A percentile compares a stretch with the other conserved stretches of the same genome.
Conservation (phyloP, 768 basidiomycete genomes). For the Hydnum rufescens region DNA sequence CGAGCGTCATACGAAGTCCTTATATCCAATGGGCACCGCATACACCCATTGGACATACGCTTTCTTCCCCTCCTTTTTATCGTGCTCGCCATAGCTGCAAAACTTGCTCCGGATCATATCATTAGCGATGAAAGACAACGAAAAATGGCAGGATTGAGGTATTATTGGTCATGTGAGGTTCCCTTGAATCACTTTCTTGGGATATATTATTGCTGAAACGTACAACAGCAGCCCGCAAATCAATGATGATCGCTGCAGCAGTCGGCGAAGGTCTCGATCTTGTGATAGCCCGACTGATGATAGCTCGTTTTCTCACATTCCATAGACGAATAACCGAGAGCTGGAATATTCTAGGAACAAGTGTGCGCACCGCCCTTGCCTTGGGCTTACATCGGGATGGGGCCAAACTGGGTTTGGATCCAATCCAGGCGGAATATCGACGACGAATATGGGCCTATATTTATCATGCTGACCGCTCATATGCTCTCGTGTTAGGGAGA, state of each 20-base stretch:
- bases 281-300: constrained; percentile 78
- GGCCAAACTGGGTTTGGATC: constrained; percentile 53
- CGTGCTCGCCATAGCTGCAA: constrained; percentile 68
- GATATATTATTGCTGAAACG: constrained; percentile 9
- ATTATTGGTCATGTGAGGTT: constrained; percentile 86
- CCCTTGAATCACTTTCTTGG: constrained; percentile 2
- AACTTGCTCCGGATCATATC: constrained; percentile 70
- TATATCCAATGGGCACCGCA: constrained; percentile 35
- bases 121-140: constrained; percentile 59
- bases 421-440: constrained; percentile 66
- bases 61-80: constrained; percentile 88
- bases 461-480: constrained; percentile 86
- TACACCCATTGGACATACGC: constrained; percentile 57
- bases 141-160: constrained; percentile 64
- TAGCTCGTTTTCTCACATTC: constrained; percentile 47
- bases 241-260: constrained; percentile 77
- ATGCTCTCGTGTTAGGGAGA: constrained; percentile 76
- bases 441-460: constrained; percentile 64
- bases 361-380: constrained; percentile 82
- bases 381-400: constrained; percentile 85
- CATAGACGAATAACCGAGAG: constrained; percentile 84
- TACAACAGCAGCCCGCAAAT: constrained; percentile 47
- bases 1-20: constrained; percentile 48
- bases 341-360: constrained; percentile 89
- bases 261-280: constrained; percentile 86